A percentile compares a stretch with the other conserved stretches of the same genome.
phyloP scores from a whole-genome alignment of 2,329 filamentous ascomycete genomes.

The Aspergillus fructus region DNA sequence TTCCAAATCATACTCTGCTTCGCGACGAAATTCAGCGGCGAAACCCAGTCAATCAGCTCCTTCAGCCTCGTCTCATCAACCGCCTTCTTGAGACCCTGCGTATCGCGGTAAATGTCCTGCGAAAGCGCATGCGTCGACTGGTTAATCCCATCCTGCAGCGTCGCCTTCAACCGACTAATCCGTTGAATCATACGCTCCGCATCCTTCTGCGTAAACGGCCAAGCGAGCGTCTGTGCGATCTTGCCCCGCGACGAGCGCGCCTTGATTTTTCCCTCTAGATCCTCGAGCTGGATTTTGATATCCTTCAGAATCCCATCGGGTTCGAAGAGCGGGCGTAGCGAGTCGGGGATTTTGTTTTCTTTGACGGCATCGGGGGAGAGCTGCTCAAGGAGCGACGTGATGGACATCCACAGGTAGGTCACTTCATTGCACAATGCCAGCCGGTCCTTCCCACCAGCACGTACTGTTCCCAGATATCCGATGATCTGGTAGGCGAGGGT shows the following conservation, averaged over 20 bases:
- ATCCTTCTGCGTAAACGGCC: constrained; percentile 12
- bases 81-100: neutral
- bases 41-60: constrained; percentile 10
- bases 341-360: constrained; percentile 2
- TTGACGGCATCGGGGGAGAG: constrained; percentile 3
- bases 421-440: constrained; percentile 11
- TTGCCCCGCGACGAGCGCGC: neutral
- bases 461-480: constrained; percentile 8
- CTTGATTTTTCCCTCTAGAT: constrained; percentile 2
- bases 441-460: constrained; percentile 15
- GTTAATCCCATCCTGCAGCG: constrained; percentile 1
- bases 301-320: constrained; percentile 14
- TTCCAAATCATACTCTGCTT: constrained; percentile 13
- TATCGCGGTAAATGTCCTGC: constrained; percentile 5
- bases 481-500: constrained; percentile 17
- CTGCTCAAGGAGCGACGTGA: constrained; percentile 9
- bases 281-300: constrained; percentile 5
- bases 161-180: neutral
- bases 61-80: constrained; percentile 4
- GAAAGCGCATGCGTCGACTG: constrained; percentile 4
- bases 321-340: constrained; percentile 11
- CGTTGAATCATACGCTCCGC: constrained; percentile 3
- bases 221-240: constrained; percentile 5
- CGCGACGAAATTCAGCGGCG: constrained; percentile 9
- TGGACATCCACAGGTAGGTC: constrained; percentile 14